Evolutionary conservation across 768 basidiomycete species (phyloP).

Genomic region (button mushroom (Agaricus bisporus)): DNA sequence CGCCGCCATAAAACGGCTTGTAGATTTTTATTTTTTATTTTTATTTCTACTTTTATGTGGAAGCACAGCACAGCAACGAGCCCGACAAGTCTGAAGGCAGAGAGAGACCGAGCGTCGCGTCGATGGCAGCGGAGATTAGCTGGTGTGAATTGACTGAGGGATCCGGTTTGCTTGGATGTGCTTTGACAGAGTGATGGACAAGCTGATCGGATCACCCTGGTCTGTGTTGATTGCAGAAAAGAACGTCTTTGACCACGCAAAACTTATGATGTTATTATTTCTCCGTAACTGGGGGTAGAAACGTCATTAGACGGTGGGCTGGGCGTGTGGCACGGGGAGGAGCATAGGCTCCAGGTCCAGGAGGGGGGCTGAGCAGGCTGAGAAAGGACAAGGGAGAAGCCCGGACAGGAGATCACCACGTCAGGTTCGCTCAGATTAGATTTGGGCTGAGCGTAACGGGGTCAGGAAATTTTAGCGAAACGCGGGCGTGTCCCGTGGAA

Average conservation of each 20-base stretch:
- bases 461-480: neutral
- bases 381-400: neutral
- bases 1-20: too few relatives aligned
- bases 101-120: neutral
- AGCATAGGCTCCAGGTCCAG: neutral
- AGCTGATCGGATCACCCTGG: conserved; percentile 10
- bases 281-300: neutral
- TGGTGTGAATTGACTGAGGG: neutral
- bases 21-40: too few relatives aligned
- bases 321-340: neutral
- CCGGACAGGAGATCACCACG: neutral
- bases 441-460: conserved; percentile 1
- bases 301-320: neutral
- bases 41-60: too few relatives aligned
- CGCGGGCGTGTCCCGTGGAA: too few relatives aligned
- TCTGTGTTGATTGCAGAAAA: neutral
- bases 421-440: conserved; percentile 8
- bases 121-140: conserved; percentile 11
- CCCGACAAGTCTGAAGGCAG: too few relatives aligned
- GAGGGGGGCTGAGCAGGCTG: neutral
- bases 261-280: too few relatives aligned
- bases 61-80: too few relatives aligned
- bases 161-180: conserved; percentile 6
- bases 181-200: neutral
- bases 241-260: too few relatives aligned